Conservation (phyloP, 495 filamentous ascomycete genomes). For the Pyrenula aspistea region DNA sequence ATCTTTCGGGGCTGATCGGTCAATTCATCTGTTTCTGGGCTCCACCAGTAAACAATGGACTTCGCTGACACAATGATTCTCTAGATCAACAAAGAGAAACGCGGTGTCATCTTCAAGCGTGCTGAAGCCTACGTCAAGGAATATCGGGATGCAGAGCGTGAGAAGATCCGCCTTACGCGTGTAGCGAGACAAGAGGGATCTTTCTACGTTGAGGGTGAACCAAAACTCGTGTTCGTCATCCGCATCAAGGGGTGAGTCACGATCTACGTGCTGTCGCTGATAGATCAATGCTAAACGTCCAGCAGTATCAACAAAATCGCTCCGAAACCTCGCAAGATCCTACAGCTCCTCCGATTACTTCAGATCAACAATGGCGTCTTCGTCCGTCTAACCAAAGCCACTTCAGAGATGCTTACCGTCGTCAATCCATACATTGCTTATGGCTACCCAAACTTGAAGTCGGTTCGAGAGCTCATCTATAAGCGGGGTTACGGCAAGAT, state of each 20-base stretch:
- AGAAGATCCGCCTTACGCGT: constrained; percentile 89
- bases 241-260: constrained; percentile 95
- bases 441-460: constrained; percentile 98
- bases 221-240: constrained; percentile 95
- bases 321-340: constrained; percentile 99
- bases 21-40: constrained; percentile 4
- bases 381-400: constrained; percentile 94
- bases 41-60: too few species aligned
- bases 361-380: constrained; percentile 99
- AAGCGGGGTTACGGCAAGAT: constrained; percentile 99
- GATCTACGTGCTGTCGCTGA: not conserved
- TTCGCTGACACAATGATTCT: constrained; percentile 27
- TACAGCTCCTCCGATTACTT: constrained; percentile 95
- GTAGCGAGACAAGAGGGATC: constrained; percentile 82
- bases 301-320: constrained; percentile 99
- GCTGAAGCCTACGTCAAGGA: constrained; percentile 99
- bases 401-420: constrained; percentile 92
- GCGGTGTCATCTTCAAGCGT: constrained; percentile 96
- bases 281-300: constrained; percentile 7
- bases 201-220: constrained; percentile 87
- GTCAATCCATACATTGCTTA: constrained; percentile 98
- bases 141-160: constrained; percentile 94
- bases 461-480: constrained; percentile 97
- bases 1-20: constrained; percentile 99
- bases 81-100: constrained; percentile 95